Evolutionary conservation across 768 basidiomycete species (phyloP).

Genomic region (Atractiella rhizophila): DNA sequence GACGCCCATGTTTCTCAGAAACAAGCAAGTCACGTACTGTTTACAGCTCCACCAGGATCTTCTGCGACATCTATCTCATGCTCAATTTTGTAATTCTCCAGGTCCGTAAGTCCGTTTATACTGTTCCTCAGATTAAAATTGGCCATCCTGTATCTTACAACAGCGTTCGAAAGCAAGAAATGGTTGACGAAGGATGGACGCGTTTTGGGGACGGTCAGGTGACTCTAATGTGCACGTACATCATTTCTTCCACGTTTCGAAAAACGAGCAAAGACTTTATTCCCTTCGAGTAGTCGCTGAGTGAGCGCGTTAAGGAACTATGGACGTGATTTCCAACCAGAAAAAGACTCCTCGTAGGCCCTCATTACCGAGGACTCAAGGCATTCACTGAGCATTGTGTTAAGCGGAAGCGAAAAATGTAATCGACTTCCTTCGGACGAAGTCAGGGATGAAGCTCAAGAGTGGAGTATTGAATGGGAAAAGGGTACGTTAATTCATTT

Average conservation of each 20-base stretch:
- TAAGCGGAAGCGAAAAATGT: constrained; percentile 47
- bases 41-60: constrained; percentile 11
- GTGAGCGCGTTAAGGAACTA: too few species aligned
- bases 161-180: not conserved
- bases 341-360: too few species aligned
- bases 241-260: too few species aligned
- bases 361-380: too few species aligned
- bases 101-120: not conserved
- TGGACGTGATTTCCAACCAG: too few species aligned
- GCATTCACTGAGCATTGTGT: too few species aligned
- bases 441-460: constrained; percentile 62
- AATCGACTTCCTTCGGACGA: constrained; percentile 63
- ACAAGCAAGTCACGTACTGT: constrained; percentile 11
- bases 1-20: too few species aligned
- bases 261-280: too few species aligned
- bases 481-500: constrained; percentile 78
- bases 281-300: too few species aligned
- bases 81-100: constrained; percentile 7
- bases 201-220: too few species aligned
- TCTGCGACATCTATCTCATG: constrained; percentile 12
- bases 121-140: constrained; percentile 8
- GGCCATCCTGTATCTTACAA: not conserved
- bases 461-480: constrained; percentile 82
- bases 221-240: too few species aligned
- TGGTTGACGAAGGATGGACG: too few species aligned